Conservation (phyloP, 139 green algal genomes). For the Zygnema circumcarinatum region DNA sequence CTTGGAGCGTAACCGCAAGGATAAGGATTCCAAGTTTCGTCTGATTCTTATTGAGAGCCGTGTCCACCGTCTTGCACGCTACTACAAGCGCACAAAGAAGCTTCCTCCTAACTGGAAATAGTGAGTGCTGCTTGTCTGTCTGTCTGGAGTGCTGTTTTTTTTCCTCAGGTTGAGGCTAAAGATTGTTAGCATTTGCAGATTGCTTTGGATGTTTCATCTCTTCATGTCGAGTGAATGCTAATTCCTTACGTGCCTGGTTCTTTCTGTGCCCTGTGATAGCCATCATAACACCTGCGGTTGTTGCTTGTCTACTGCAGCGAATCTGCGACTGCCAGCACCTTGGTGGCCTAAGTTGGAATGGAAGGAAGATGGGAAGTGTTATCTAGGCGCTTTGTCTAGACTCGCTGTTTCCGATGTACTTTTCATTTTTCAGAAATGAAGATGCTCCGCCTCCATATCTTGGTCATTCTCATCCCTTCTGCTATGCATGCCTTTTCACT, state of each 20-base stretch:
- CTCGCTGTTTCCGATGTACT: too few relatives aligned
- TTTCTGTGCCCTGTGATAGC: neutral
- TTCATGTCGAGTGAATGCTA: neutral
- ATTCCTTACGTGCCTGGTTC: too few relatives aligned
- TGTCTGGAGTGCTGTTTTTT: conserved; percentile 16
- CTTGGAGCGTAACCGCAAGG: conserved; percentile 95
- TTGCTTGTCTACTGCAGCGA: conserved; percentile 38
- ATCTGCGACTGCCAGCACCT: conserved; percentile 60
- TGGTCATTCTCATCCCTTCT: too few relatives aligned
- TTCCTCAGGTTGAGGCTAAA: neutral
- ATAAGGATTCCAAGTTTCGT: conserved; percentile 86
- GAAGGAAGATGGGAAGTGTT: neutral
- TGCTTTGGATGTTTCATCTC: neutral
- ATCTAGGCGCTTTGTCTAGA: too few relatives aligned
- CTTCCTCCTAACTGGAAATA: conserved; percentile 93
- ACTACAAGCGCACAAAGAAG: conserved; percentile 91
- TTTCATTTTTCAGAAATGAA: too few relatives aligned
- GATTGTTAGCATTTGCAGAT: neutral
- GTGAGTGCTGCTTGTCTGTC: conserved; percentile 71
- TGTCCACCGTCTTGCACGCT: conserved; percentile 97
- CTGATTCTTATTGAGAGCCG: conserved; percentile 84
- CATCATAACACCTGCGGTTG: neutral
- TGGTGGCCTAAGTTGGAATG: conserved; percentile 43
- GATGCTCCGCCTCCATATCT: too few relatives aligned
- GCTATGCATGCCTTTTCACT: too few relatives aligned